Base-by-base conservation (phyloP, 352 stramenopile genomes). In the Peronosclerospora sorghi region DNA sequence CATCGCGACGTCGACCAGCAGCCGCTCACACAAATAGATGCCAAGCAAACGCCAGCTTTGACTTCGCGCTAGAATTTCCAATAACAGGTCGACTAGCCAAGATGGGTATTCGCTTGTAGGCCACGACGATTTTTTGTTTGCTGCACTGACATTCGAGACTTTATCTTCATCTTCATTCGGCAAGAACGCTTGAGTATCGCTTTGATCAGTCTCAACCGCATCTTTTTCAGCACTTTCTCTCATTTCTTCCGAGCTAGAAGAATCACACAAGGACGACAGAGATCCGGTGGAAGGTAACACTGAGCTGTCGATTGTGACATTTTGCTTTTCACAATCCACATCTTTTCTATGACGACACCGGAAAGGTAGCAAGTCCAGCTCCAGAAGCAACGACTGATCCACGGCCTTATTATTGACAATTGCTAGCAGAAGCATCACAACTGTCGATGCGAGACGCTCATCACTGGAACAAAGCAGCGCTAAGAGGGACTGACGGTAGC, bases 341-440 rank as follows among this genome's bases (percentile, higher is more conserved):
- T 26, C 37, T 29, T 63, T 65, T 35, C 59, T 54, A 8, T 59
- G 39, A 18, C 52, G 62, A 44, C 73, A 47, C 21, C 71, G 63
- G 17, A 70, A 67, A 2, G 74, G 75, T n/a, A 85, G 39, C 6
- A 89, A 9, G 21, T 76, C 51, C 20, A 85, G 58, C 30, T 86
- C 72, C 0, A 64, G 65, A 32, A 86, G 48, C 15, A 89, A 41
- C 4, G 68, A 77, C 37, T 81, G 69, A 41, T 86, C 73, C 1
- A 84, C 45, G 1, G 60, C 62, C 5, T 65, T 65, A 23, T 68
- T 89, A 47, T 86, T 85, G 14, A 86, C 54, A 39, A 84, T 54
- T 2, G 68, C 67, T 35, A 86, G 38, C 17, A 89, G 19, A 30
- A 89, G 47, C 21, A 86, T 56, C 34, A 84, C 32, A 27, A 68